A percentile compares a stretch with the other conserved stretches of the same genome.
Evolutionary conservation across 1,284 basidiomycete species (phyloP).

Genomic region (Rhodotorula sp.): DNA sequence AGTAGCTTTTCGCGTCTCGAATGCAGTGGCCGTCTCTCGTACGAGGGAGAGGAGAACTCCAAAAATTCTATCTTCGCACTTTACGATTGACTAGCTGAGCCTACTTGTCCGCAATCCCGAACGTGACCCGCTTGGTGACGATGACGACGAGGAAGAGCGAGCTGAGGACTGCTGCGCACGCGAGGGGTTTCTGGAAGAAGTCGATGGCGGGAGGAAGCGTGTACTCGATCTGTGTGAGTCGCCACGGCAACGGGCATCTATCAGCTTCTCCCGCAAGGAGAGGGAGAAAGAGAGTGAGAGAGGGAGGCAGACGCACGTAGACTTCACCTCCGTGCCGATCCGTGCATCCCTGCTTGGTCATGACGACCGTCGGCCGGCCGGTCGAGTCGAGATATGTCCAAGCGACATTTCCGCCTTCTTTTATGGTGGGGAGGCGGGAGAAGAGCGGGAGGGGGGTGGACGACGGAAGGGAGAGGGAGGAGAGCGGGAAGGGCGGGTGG

Average conservation of each 20-base stretch:
- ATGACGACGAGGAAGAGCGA: conserved; percentile 48
- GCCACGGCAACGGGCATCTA: conserved; percentile 30
- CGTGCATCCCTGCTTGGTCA: conserved; percentile 72
- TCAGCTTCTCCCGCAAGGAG: conserved; percentile 11
- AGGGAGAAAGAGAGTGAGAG: conserved; percentile 9
- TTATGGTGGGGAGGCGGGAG: background rate
- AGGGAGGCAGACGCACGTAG: conserved; percentile 51
- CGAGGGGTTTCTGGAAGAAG: conserved; percentile 77
- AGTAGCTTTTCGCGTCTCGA: background rate
- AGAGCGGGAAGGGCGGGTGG: conserved; percentile 71
- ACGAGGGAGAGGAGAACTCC: background rate
- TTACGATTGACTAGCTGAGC: background rate
- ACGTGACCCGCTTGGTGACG: conserved; percentile 46
- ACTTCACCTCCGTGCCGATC: conserved; percentile 68
- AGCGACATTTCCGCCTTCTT: conserved; percentile 8
- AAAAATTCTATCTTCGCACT: background rate
- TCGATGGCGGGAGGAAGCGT: conserved; percentile 66
- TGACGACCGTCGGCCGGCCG: conserved; percentile 74
- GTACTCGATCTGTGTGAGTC: conserved; percentile 72
- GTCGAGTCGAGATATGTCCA: conserved; percentile 90
- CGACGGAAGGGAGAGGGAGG: conserved; percentile 60
- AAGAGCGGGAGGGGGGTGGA: conserved; percentile 49
- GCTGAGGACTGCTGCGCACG: conserved; percentile 57
- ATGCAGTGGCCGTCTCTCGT: too few relatives aligned
- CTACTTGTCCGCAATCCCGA: conserved; percentile 18